These are phyloP conservation scores for Botrytis squamosa DNA, from an alignment of 2,329 filamentous ascomycete species.

Conservation along the genomic window DNA sequence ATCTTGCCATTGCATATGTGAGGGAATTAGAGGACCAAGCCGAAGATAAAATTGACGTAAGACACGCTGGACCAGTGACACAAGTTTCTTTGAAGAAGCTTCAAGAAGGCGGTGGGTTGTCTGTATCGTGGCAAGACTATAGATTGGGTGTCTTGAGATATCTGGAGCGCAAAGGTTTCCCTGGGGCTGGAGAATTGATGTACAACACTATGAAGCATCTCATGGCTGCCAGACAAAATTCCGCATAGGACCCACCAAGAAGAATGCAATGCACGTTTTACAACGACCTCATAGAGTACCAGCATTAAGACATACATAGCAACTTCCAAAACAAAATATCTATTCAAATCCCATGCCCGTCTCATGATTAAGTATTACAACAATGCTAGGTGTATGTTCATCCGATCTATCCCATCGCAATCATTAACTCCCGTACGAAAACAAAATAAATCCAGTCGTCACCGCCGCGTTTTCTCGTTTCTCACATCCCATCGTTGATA, in stretches of 20 bases:
- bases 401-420: conserved; percentile 12
- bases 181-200: conserved; percentile 69
- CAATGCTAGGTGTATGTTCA: conserved; percentile 2
- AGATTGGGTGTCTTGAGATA: conserved; percentile 68
- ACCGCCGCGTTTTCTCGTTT: not conserved
- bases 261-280: not conserved
- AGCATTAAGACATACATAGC: not conserved
- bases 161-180: conserved; percentile 62
- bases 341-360: conserved; percentile 1
- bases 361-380: conserved; percentile 18
- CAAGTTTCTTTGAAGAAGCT: conserved; percentile 64
- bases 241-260: not conserved
- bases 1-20: conserved; percentile 55
- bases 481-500: conserved; percentile 10
- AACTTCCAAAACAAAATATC: not conserved
- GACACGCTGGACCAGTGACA: conserved; percentile 69
- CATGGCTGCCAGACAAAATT: conserved; percentile 43
- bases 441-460: conserved; percentile 6
- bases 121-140: conserved; percentile 71
- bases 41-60: conserved; percentile 44
- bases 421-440: conserved; percentile 12
- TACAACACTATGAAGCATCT: conserved; percentile 79
- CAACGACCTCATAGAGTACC: not conserved
- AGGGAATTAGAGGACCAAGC: conserved; percentile 57
- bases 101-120: conserved; percentile 62